phyloP scores from a whole-genome alignment of 1,284 basidiomycete species.

The Exobasidium rhododendri region DNA sequence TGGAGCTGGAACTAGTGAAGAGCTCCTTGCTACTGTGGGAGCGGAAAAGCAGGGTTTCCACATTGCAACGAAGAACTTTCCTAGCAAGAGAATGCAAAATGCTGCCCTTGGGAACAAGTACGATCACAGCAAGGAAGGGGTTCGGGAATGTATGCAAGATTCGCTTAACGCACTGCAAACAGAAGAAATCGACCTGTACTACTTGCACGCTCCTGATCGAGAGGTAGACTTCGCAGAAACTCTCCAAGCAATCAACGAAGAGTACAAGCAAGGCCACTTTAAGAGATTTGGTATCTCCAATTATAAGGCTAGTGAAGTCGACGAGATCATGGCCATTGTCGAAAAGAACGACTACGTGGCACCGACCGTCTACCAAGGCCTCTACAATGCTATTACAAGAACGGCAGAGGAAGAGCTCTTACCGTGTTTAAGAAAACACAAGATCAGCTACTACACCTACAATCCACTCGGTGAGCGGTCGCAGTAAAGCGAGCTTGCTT shows the following conservation, averaged over 20 bases:
- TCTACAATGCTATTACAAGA: slow-evolving; percentile 40
- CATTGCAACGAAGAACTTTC: slow-evolving; percentile 53
- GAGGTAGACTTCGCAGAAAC: slow-evolving; percentile 59
- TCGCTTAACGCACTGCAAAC: slow-evolving; percentile 54
- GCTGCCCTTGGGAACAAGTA: slow-evolving; percentile 16
- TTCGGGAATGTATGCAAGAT: slow-evolving; percentile 28
- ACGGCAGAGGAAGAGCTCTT: slow-evolving; percentile 30
- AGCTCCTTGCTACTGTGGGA: slow-evolving; percentile 28
- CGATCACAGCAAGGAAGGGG: slow-evolving; percentile 57
- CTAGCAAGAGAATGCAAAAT: slow-evolving; percentile 24
- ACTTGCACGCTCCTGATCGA: slow-evolving; percentile 63
- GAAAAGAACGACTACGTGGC: slow-evolving; percentile 62
- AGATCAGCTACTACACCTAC: slow-evolving; percentile 60
- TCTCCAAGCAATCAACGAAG: slow-evolving; percentile 60
- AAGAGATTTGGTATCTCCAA: slow-evolving; percentile 62
- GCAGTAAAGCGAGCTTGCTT: too few species aligned
- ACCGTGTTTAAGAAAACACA: slow-evolving; percentile 57
- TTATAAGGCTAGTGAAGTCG: slow-evolving; percentile 63
- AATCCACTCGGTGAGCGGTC: slow-evolving; percentile 50
- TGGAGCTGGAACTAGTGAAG: slow-evolving; percentile 29
- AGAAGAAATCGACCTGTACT: slow-evolving; percentile 60
- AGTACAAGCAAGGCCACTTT: slow-evolving; percentile 61
- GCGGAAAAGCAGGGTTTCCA: slow-evolving; percentile 26
- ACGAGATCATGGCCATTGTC: slow-evolving; percentile 65
- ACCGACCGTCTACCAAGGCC: slow-evolving; percentile 68